Evolutionary conservation across 805 yeast species (phyloP).

Genomic region (Yamadazyma olivae): DNA sequence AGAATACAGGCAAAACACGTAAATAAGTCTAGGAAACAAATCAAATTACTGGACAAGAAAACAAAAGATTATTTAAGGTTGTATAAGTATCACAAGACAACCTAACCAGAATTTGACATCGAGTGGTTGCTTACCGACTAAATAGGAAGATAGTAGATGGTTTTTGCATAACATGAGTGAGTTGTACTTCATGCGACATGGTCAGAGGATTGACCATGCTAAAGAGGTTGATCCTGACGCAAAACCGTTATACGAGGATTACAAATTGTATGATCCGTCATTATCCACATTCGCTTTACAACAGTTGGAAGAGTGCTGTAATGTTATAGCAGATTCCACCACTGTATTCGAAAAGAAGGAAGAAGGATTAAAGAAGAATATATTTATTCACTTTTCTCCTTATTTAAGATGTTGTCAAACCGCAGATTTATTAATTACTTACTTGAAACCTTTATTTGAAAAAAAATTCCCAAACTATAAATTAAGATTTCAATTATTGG

Average conservation of each 20-base stretch:
- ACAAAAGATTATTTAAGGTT: no score
- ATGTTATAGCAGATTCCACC: slow-evolving; percentile 22
- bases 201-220: slow-evolving; percentile 39
- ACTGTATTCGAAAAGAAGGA: slow-evolving; percentile 15
- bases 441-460: slow-evolving; percentile 21
- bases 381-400: slow-evolving; percentile 41
- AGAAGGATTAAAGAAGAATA: slow-evolving; percentile 22
- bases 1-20: no score
- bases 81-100: no score
- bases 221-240: slow-evolving; percentile 21
- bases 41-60: no score
- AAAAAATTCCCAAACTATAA: slow-evolving; percentile 25
- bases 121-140: no score
- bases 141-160: no score
- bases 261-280: slow-evolving; percentile 36
- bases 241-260: slow-evolving; percentile 23
- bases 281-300: slow-evolving; percentile 24
- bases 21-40: no score
- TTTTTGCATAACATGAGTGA: slow-evolving; percentile 33
- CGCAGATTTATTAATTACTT: slow-evolving; percentile 36
- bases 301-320: slow-evolving; percentile 27
- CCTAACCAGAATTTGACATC: no score
- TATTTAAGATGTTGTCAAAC: slow-evolving; percentile 43
- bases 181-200: slow-evolving; percentile 43
- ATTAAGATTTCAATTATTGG: slow-evolving; percentile 34